A percentile compares a stretch with the other conserved stretches of the same genome.
Evolutionary conservation across 345 rosid species (phyloP).

Genomic region (Balakata baccata): DNA sequence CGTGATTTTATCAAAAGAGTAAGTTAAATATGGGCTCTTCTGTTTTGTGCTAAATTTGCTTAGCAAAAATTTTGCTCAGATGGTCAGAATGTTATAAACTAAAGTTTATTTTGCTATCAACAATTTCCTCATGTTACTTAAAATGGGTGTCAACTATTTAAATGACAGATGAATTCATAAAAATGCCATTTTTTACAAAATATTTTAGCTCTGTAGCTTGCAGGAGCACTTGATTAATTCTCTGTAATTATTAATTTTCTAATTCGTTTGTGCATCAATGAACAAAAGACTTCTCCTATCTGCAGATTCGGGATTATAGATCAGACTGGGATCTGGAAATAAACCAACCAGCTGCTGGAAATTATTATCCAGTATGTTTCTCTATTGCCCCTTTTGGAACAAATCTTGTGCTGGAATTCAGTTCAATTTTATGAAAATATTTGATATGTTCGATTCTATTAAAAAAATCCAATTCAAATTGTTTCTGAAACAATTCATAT

Average conservation of each 20-base stretch:
- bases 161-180: neutral
- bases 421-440: neutral
- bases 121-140: conserved; percentile 8
- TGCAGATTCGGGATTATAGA: conserved; percentile 87
- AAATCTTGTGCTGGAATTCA: neutral
- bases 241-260: conserved; percentile 4
- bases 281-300: conserved; percentile 15
- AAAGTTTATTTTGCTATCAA: conserved; percentile 5
- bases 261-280: conserved; percentile 14
- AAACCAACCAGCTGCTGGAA: conserved; percentile 88
- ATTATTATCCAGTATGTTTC: conserved; percentile 83
- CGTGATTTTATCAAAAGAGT: conserved; percentile 78
- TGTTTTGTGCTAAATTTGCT: neutral
- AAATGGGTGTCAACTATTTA: neutral
- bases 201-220: neutral
- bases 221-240: conserved; percentile 1
- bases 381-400: neutral
- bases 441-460: neutral
- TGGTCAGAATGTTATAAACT: neutral
- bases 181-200: neutral
- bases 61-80: neutral
- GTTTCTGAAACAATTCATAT: neutral
- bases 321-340: conserved; percentile 91
- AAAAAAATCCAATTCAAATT: neutral
- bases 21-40: conserved; percentile 14